phyloP scores from a whole-genome alignment of 2,329 filamentous ascomycete genomes.

The Ophiosphaerella korrae region DNA sequence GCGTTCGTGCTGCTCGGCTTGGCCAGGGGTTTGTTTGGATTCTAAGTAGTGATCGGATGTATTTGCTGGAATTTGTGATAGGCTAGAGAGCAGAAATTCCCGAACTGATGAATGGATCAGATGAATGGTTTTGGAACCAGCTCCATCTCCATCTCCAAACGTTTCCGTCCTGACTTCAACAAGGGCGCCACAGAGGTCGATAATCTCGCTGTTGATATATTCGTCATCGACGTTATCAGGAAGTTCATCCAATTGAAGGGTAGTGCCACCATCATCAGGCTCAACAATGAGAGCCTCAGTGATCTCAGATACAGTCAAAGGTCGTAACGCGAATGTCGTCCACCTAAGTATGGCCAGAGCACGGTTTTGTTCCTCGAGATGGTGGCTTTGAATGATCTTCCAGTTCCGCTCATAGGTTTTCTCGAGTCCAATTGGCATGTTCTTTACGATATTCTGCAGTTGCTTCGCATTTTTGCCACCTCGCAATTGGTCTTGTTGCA shows the following conservation, averaged over 20 bases:
- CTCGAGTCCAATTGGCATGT: slow-evolving; percentile 33
- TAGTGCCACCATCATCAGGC: slow-evolving; percentile 5
- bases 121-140: slow-evolving; percentile 7
- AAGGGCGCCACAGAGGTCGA: slow-evolving; percentile 35
- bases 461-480: slow-evolving; percentile 34
- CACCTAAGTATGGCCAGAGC: slow-evolving; percentile 39
- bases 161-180: slow-evolving; percentile 24
- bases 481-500: slow-evolving; percentile 32
- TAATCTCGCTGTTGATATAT: slow-evolving; percentile 36
- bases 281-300: slow-evolving; percentile 31
- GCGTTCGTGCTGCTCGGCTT: slow-evolving; percentile 5
- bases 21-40: neutral
- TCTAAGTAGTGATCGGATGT: neutral
- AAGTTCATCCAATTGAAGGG: slow-evolving; percentile 24
- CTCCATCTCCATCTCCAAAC: neutral
- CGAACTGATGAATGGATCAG: slow-evolving; percentile 14
- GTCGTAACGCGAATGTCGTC: slow-evolving; percentile 27
- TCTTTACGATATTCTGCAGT: slow-evolving; percentile 31
- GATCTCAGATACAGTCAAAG: slow-evolving; percentile 26
- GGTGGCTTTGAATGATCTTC: slow-evolving; percentile 25
- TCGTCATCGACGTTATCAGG: slow-evolving; percentile 34
- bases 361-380: slow-evolving; percentile 16
- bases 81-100: slow-evolving; percentile 10
- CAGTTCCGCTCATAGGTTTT: slow-evolving; percentile 41
- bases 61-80: neutral